Percentiles rank a stretch among this genome's conserved stretches.
Conservation (phyloP, 2,329 filamentous ascomycete species). For the Diaporthe australafricana region DNA sequence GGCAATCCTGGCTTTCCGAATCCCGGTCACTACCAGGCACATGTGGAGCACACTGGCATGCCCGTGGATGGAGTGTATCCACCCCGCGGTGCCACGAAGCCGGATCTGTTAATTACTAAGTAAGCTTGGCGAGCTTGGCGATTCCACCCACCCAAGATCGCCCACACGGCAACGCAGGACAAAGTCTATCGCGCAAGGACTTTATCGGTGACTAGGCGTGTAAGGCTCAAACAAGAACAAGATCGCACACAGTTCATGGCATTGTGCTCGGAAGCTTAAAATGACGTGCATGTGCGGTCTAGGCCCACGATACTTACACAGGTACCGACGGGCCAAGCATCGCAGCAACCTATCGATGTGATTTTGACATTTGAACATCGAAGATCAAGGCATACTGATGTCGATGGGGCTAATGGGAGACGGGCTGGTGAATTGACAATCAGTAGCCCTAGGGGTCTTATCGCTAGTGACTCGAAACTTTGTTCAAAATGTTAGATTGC, state of each 20-base stretch:
- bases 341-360: neutral
- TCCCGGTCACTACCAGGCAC: neutral
- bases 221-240: no score
- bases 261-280: constrained; percentile 1
- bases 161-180: no score
- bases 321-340: no score
- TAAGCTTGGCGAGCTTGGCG: no score
- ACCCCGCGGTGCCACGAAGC: no score
- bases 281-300: neutral
- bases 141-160: no score
- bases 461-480: neutral
- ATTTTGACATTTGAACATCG: neutral
- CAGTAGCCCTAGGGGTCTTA: neutral
- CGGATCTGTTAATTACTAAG: neutral
- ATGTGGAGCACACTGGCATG: neutral
- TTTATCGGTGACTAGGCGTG: no score
- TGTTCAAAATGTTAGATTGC: neutral
- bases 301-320: neutral
- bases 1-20: neutral
- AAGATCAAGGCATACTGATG: neutral
- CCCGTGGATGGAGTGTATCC: no score
- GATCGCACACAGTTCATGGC: neutral
- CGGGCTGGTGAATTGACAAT: neutral
- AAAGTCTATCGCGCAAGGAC: neutral
- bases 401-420: neutral